phyloP scores from a whole-genome alignment of 1,284 basidiomycete genomes.

The Acaromyces ingoldii region DNA sequence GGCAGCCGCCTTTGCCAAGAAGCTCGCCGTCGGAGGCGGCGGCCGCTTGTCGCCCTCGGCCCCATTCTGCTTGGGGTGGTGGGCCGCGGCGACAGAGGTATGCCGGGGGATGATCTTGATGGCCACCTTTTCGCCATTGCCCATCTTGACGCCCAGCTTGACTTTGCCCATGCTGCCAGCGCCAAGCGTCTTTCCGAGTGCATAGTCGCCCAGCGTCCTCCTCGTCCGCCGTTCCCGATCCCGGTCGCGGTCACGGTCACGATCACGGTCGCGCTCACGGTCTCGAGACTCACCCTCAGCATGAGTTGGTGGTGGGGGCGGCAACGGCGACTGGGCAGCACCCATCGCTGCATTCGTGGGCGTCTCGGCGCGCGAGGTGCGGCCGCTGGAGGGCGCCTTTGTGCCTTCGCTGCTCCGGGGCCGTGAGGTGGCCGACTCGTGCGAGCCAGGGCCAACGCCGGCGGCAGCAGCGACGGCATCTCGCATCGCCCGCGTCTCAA shows the following conservation, averaged over 20 bases:
- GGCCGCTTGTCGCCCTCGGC: constrained; percentile 54
- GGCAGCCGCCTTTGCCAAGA: constrained; percentile 43
- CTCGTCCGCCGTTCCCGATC: constrained; percentile 33
- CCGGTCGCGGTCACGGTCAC: constrained; percentile 21
- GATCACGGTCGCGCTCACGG: constrained; percentile 14
- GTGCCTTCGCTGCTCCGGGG: constrained; percentile 4
- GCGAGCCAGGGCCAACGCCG: neutral
- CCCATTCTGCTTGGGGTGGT: constrained; percentile 33
- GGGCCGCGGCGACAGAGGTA: constrained; percentile 58
- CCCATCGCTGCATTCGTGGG: constrained; percentile 11
- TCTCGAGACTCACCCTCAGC: constrained; percentile 18
- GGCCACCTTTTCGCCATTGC: constrained; percentile 91
- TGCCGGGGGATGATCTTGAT: constrained; percentile 94
- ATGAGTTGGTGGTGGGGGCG: neutral
- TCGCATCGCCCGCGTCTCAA: constrained; percentile 23
- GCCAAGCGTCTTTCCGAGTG: constrained; percentile 91
- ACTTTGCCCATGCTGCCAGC: constrained; percentile 99
- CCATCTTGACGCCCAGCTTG: constrained; percentile 85
- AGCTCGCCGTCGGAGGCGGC: constrained; percentile 28
- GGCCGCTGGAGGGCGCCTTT: too few species aligned
- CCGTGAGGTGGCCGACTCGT: neutral
- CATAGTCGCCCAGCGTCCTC: constrained; percentile 75
- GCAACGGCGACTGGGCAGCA: too few species aligned
- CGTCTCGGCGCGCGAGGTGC: constrained; percentile 16
- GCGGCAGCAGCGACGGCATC: neutral